Base-by-base conservation (phyloP, 83 land plant genomes). In the Thuja plicata region DNA sequence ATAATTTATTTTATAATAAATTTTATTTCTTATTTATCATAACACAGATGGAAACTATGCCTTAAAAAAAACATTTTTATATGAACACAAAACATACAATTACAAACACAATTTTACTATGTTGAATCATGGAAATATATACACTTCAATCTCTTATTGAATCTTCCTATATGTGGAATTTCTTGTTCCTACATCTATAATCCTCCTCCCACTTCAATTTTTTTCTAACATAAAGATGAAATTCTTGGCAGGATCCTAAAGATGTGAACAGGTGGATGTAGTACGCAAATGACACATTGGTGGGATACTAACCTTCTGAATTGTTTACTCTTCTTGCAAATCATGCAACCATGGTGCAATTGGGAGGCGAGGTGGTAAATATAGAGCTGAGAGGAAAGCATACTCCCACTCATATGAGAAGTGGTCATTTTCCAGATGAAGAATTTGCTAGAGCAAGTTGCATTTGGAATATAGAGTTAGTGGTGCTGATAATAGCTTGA, bases 361-460 rank as follows among this genome's bases (percentile, higher is more conserved):
- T 92, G 94, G 96, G 96, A 87, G 96, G 96, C 38, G 95, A 95
- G 89, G 86, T 95, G 21, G 93, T 92, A 35, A 92, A 93, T 66
- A 79, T 88, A 17, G 76, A 77, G 52, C 60, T 90, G 19, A 32
- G 81, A 16, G 95, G 93, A 3, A 27, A 79, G 15, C 95, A 93
- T 92, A 93, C 95, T 15, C 54, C 90, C 17, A 93, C 94, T 17
- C 88, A 88, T 40, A 94, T 94, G 96, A 95, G 96, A 5, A 94
- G 96, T 45, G 96, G 96, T 34, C 93, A 88, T 73, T 93, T 93
- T 55, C 90, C 95, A 15, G 89, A 88, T 41, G 92, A 80, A 35
- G 96, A 95, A 3, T 93, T 89, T 81, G 90, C 92, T 3, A 66
- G 86, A 62, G 95, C 95, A 19, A 85, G 92, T 89, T 93, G 89